These are phyloP conservation scores for Plantago elongata DNA, from an alignment of 257 asterid genomes.

Conservation along the genomic window DNA sequence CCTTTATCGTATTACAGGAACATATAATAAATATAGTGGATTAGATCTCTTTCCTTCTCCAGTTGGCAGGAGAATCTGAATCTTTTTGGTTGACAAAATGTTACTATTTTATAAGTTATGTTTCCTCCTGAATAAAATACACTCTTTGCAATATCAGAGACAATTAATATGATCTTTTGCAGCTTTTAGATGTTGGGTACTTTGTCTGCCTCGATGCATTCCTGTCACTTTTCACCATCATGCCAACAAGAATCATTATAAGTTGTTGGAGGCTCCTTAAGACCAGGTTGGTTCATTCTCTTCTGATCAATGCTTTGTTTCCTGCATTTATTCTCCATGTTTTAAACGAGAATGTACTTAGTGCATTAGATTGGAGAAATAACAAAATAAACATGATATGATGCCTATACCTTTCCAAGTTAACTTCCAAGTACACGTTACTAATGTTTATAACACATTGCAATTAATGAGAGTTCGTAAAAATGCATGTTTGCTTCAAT, in stretches of 20 bases:
- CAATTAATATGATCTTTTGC: slow-evolving; percentile 31
- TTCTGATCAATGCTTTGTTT: slow-evolving; percentile 18
- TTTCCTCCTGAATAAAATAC: slow-evolving; percentile 12
- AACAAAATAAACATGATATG: slow-evolving; percentile 1
- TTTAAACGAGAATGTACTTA: slow-evolving; percentile 1
- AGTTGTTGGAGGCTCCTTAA: slow-evolving; percentile 60
- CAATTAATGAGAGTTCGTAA: not conserved
- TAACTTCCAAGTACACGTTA: not conserved
- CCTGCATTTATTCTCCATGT: slow-evolving; percentile 13
- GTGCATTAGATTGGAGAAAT: slow-evolving; percentile 1
- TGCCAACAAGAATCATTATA: slow-evolving; percentile 78
- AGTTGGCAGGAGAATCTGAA: not conserved
- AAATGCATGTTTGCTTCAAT: not conserved
- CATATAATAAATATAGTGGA: slow-evolving; percentile 3
- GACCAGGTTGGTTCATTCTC: slow-evolving; percentile 59
- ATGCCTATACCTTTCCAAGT: not conserved
- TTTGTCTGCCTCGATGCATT: slow-evolving; percentile 95
- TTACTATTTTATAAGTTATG: not conserved
- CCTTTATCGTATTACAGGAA: not conserved
- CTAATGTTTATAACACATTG: not conserved
- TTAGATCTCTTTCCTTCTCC: slow-evolving; percentile 10
- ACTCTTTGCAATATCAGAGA: slow-evolving; percentile 14
- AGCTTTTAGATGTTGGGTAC: slow-evolving; percentile 84
- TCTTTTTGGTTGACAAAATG: not conserved
- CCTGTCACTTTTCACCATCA: slow-evolving; percentile 84